Evolutionary conservation across 2,329 filamentous ascomycete species (phyloP), one percentile per base, ranked within the genome.

Genomic region (Clonostachys chloroleuca): DNA sequence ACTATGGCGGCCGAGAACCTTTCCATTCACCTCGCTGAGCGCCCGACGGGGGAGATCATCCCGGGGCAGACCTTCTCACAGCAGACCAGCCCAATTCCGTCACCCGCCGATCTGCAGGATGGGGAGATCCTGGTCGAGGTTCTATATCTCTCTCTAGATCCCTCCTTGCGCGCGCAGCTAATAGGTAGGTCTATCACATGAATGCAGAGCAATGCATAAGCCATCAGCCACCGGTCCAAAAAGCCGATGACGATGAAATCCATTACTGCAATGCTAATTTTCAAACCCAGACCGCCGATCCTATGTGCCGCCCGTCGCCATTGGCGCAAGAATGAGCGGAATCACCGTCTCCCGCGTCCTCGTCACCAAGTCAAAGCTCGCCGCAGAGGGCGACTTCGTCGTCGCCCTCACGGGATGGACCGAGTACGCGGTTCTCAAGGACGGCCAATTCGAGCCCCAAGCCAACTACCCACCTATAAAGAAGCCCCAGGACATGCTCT

Each of bases 151-250:
- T 84, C 81, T 12, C 72, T 89, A 39, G 86, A 89, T 64, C 86
- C 86, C 2, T 84, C 86, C 17, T 88, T 89, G 85, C 77, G 86
- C 56, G 81, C 81, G 49, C 89, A 83, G 84, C 65, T 89, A 16
- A 84, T 78, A 51, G 75, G 75, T 78, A 53, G 34, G 65, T 42
- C 17, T 13, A 12, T 17, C 16, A 13, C 24, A 30, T 30, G 24
- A 4, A 30, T 10, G 9, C 24, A 30, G 24, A 30, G 9, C 24
- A 30, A 30, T 30, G 24, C 24, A 10, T 30, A 10, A 30, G 24
- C 24, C 24, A 10, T 30, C 24, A 10, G 24, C 24, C 24, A 30
- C 24, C 24, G 24, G 9, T 30, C 24, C 24, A 10, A 10, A 30
- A 10, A 30, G 24, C 24, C 24, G 9, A 30, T 10, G 24, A 30